A percentile compares a stretch with the other conserved stretches of the same genome.
Evolutionary conservation across 2,329 filamentous ascomycete species (phyloP).

Genomic region (Keithomyces neogunnii): DNA sequence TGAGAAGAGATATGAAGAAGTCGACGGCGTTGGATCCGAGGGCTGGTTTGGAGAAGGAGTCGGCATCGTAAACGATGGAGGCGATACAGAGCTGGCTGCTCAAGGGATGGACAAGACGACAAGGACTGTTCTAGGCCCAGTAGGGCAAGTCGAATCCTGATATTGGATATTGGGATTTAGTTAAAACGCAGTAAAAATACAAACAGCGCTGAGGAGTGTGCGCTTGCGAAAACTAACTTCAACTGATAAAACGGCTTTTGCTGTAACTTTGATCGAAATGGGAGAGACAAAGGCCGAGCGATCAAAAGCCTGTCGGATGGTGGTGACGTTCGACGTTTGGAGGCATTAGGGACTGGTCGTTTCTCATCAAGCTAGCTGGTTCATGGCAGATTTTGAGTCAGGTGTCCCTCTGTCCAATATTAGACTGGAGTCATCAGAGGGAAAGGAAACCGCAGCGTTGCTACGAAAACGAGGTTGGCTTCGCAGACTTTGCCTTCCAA

Average conservation of each 20-base stretch:
- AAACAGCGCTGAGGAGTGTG: too few relatives aligned
- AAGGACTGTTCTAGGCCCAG: too few relatives aligned
- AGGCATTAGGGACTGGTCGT: conserved; percentile 1
- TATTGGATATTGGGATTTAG: too few relatives aligned
- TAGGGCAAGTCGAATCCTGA: too few relatives aligned
- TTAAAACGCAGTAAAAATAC: too few relatives aligned
- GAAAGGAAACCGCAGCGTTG: not conserved
- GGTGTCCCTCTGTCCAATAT: not conserved
- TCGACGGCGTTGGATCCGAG: conserved; percentile 25
- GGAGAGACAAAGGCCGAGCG: not conserved
- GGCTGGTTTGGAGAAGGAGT: conserved; percentile 36
- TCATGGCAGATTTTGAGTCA: conserved; percentile 2
- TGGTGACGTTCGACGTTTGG: conserved; percentile 2
- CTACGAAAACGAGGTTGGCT: not conserved
- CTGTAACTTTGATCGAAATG: too few relatives aligned
- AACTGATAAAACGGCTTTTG: too few relatives aligned
- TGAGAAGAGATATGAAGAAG: conserved; percentile 29
- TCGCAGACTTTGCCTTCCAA: too few relatives aligned
- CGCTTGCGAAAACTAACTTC: too few relatives aligned
- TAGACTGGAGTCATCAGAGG: not conserved
- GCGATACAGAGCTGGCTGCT: not conserved
- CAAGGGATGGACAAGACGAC: not conserved
- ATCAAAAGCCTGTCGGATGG: not conserved
- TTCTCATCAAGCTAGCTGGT: conserved; percentile 1
- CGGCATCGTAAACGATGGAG: conserved; percentile 28